Base-by-base conservation (phyloP, 2,329 filamentous ascomycete genomes). In the Tolypocladium guangdongense region DNA sequence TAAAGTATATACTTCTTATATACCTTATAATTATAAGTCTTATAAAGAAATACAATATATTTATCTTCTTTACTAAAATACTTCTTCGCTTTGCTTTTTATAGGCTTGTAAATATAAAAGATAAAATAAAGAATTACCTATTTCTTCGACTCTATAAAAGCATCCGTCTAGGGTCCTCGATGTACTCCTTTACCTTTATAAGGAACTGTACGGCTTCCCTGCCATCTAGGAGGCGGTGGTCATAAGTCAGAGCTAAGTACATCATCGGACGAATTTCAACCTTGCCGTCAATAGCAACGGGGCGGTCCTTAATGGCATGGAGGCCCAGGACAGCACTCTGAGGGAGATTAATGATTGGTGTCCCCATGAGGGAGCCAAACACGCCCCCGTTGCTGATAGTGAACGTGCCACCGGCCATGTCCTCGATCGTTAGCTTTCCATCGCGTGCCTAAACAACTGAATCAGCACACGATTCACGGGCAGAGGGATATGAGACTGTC, bases 231-330 rank as follows among this genome's bases (percentile, higher is more conserved):
- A 99, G 82, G 67, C 93, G 88, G 75, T 99, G 93, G 70, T 99
- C 93, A 68, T 99, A 99, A 16, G 93, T 99, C 56, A 99, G 80
- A 43, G 93, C 93, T 59, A 99, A 82, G 72, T 96, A 97, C 93
- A 99, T 99, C 90, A 99, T 97, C n/a, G 93, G 93, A 60, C 93
- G 83, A 62, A 96, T 88, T 71, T 96, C 91, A 54, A 97, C 78
- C 77, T 96, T 95, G 66, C 93, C 93, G 65, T 97, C 90, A 57
- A 97, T 78, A 30, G 81, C 92, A 51, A 96, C 84, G 3, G 92
- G 84, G 64, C 87, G 88, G 53, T 99, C 90, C 77, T 99, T 99
- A 73, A 96, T 96, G 48, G 92, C 90, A 70, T 99, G 92, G 24
- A 96, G 84, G 60, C 92, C 92, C 55, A 96, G 81, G 11, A 96